Conservation (phyloP, 768 basidiomycete genomes). For the Leccinum obscurum region DNA sequence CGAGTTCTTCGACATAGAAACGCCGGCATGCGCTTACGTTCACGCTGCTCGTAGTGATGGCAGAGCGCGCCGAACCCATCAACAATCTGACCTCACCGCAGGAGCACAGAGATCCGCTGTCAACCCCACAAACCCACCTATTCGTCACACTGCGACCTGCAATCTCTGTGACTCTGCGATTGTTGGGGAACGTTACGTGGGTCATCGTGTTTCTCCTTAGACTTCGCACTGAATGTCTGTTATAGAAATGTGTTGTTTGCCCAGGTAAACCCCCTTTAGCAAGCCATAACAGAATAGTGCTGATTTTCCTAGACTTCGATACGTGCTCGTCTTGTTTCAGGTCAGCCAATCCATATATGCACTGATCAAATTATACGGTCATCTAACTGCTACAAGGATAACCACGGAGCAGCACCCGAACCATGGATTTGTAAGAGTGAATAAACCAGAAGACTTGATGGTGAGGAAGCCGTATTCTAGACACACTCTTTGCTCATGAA, state of each 20-base stretch:
- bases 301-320: slow-evolving; percentile 60
- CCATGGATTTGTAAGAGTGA: slow-evolving; percentile 71
- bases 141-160: slow-evolving; percentile 67
- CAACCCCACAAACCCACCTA: slow-evolving; percentile 18
- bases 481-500: background rate
- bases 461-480: slow-evolving; percentile 38
- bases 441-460: slow-evolving; percentile 53
- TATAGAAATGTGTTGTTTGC: slow-evolving; percentile 74
- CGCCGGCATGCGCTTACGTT: slow-evolving; percentile 63
- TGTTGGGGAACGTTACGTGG: slow-evolving; percentile 69
- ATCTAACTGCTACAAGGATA: slow-evolving; percentile 44
- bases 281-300: background rate
- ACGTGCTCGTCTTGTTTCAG: slow-evolving; percentile 69
- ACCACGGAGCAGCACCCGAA: slow-evolving; percentile 73
- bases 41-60: slow-evolving; percentile 50
- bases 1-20: slow-evolving; percentile 67
- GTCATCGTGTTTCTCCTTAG: slow-evolving; percentile 25
- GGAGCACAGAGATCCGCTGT: background rate
- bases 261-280: slow-evolving; percentile 39
- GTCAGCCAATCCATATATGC: slow-evolving; percentile 33
- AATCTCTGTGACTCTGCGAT: slow-evolving; percentile 77
- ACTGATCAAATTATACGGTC: background rate
- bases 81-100: background rate
- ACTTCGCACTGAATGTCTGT: slow-evolving; percentile 4
- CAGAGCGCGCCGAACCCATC: slow-evolving; percentile 27